phyloP scores from a whole-genome alignment of 495 filamentous ascomycete species.

The Penicillium diatomitis region DNA sequence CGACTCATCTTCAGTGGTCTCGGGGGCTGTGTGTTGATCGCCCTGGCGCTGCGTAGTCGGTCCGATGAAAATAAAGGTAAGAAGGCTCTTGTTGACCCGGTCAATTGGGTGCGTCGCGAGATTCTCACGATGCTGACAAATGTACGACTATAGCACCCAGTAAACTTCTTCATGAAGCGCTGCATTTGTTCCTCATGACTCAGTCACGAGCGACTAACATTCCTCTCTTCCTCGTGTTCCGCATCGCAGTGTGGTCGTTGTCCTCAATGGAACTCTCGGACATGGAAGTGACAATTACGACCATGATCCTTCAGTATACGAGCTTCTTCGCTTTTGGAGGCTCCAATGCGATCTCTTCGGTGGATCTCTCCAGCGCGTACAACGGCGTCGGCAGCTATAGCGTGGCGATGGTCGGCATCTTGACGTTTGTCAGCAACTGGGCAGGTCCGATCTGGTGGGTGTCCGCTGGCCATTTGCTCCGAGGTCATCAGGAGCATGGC shows the following conservation, averaged over 20 bases:
- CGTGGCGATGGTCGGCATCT: constrained; percentile 55
- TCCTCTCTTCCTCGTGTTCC: constrained; percentile 71
- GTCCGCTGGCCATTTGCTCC: constrained; percentile 47
- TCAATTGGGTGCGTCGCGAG: not conserved
- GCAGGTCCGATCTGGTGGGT: constrained; percentile 84
- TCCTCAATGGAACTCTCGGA: constrained; percentile 34
- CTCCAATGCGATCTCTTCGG: constrained; percentile 83
- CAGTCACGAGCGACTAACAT: constrained; percentile 77
- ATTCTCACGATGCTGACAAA: constrained; percentile 4
- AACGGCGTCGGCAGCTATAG: constrained; percentile 70
- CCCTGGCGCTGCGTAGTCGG: not conserved
- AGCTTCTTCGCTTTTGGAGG: constrained; percentile 89
- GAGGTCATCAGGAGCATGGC: constrained; percentile 19
- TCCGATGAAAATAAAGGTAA: not conserved
- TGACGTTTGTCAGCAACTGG: constrained; percentile 90
- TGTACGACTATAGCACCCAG: constrained; percentile 6
- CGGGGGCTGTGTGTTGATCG: constrained; percentile 28
- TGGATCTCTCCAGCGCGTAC: constrained; percentile 76
- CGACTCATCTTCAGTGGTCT: constrained; percentile 42
- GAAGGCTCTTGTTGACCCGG: not conserved
- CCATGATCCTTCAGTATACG: constrained; percentile 58
- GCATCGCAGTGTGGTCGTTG: constrained; percentile 47
- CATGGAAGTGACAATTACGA: constrained; percentile 52
- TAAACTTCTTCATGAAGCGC: constrained; percentile 49
- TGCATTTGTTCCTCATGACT: constrained; percentile 73